Evolutionary conservation across 164 flowering plant species (phyloP).

Genomic region (Taxillus chinensis): DNA sequence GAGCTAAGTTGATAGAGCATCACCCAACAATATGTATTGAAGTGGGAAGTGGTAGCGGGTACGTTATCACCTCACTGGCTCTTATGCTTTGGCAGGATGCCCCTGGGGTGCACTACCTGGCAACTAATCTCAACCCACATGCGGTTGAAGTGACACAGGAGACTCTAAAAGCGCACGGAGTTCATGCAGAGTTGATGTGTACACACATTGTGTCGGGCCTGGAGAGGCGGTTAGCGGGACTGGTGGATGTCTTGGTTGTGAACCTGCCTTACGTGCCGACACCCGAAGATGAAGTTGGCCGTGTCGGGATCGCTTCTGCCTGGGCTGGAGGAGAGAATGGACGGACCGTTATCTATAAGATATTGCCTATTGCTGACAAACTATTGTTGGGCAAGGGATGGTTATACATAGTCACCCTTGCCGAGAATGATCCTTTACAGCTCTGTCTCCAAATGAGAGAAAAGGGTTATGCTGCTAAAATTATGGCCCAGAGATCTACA

Average conservation of each 20-base stretch:
- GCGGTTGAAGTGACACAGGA: slow-evolving; percentile 52
- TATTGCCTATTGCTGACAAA: slow-evolving; percentile 55
- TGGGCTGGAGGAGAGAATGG: slow-evolving; percentile 99
- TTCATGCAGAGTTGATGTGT: slow-evolving; percentile 58
- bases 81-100: slow-evolving; percentile 51
- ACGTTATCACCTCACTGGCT: slow-evolving; percentile 83
- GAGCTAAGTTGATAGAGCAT: slow-evolving; percentile 47
- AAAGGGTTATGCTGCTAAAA: slow-evolving; percentile 63
- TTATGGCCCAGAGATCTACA: slow-evolving; percentile 75
- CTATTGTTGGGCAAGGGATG: slow-evolving; percentile 75
- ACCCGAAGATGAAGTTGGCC: slow-evolving; percentile 87
- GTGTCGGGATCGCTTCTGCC: slow-evolving; percentile 60
- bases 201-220: slow-evolving; percentile 61
- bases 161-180: slow-evolving; percentile 73
- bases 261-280: slow-evolving; percentile 97
- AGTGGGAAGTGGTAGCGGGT: slow-evolving; percentile 91
- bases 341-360: slow-evolving; percentile 65
- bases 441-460: slow-evolving; percentile 67
- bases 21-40: slow-evolving; percentile 67
- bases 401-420: slow-evolving; percentile 73
- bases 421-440: slow-evolving; percentile 60
- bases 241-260: slow-evolving; percentile 78
- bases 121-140: slow-evolving; percentile 78
- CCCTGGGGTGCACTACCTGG: slow-evolving; percentile 37
- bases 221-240: slow-evolving; percentile 43